Evolutionary conservation across 208 protist species (phyloP).

Genomic region (Acanthamoeba quina): DNA sequence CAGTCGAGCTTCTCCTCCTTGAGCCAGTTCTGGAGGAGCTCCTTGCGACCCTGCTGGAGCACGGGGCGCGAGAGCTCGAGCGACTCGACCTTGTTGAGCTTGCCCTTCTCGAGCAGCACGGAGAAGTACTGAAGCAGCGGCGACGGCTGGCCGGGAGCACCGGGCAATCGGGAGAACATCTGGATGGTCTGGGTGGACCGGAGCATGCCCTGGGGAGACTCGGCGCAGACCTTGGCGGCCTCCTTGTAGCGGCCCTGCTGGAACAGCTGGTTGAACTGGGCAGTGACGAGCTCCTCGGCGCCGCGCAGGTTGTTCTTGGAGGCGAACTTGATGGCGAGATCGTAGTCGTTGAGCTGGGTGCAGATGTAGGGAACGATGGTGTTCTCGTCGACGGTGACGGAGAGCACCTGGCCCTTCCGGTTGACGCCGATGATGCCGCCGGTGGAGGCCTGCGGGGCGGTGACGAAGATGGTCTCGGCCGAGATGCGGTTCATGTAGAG

Average conservation of each 20-base stretch:
- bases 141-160: slow-evolving; percentile 93
- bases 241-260: slow-evolving; percentile 94
- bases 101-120: slow-evolving; percentile 96
- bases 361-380: slow-evolving; percentile 97
- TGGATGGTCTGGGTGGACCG: slow-evolving; percentile 97
- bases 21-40: slow-evolving; percentile 98
- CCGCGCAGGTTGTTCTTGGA: slow-evolving; percentile 97
- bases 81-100: slow-evolving; percentile 98
- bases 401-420: slow-evolving; percentile 93
- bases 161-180: slow-evolving; percentile 82
- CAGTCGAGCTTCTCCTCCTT: slow-evolving; percentile 98
- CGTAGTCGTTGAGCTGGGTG: slow-evolving; percentile 94
- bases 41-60: slow-evolving; percentile 86
- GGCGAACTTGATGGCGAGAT: slow-evolving; percentile 97
- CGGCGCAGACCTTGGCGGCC: slow-evolving; percentile 96
- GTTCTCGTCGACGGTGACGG: slow-evolving; percentile 95
- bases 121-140: slow-evolving; percentile 99
- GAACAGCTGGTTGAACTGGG: slow-evolving; percentile 97
- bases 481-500: slow-evolving; percentile 97
- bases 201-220: slow-evolving; percentile 95
- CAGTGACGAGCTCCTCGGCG: slow-evolving; percentile 97
- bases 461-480: slow-evolving; percentile 96
- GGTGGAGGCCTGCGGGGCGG: slow-evolving; percentile 92
- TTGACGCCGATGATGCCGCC: slow-evolving; percentile 97
- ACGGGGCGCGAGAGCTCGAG: slow-evolving; percentile 98